Evolutionary conservation across 2,329 filamentous ascomycete species (phyloP), one percentile per base, ranked within the genome.

Genomic region (Thielaviopsis populi): DNA sequence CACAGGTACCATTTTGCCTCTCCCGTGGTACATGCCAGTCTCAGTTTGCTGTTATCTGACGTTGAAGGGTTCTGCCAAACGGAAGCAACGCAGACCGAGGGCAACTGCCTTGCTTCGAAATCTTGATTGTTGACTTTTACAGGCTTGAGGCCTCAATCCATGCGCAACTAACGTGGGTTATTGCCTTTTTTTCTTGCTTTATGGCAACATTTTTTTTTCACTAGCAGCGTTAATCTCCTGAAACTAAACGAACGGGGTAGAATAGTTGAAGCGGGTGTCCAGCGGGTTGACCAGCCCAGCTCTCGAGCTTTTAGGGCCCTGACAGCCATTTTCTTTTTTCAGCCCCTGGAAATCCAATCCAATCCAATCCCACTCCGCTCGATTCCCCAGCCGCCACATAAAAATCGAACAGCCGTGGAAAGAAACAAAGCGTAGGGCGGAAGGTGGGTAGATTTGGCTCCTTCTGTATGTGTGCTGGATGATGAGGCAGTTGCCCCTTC

Each of bases 331-430:
- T 22, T 50, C 8, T 37, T 58, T 37, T 61, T 30, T 46, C 42
- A 46, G 50, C 61, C 61, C 61, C 61, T 63, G 61, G 50, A 63
- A 63, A 63, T 63, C 61, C 48, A 56, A 41, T 42, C 30, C 30
- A 33, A 33, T 3, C 30, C 30, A 33, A 37, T 37, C 58, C 48
- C 24, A 63, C 13, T 56, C 37, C 61, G 48, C 50, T 63, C 48
- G 40, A 63, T 19, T 56, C 37, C 61, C 61, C 50, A 63, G 61
- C 61, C 61, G 61, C 61, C 61, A 63, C 37, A 56, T 46, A 63
- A 56, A 63, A 42, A 61, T 33, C 8, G 17, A 17, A 56, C 15
- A 19, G 17, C n/a, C n/a, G 53, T 56, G 53, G 27, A 56, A 56
- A 33, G 27, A 22, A 48, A 46, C 17, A 48, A 33, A 46, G 41